Evolutionary conservation across 2,329 filamentous ascomycete species (phyloP).

Genomic region (Xylaria sp.): DNA sequence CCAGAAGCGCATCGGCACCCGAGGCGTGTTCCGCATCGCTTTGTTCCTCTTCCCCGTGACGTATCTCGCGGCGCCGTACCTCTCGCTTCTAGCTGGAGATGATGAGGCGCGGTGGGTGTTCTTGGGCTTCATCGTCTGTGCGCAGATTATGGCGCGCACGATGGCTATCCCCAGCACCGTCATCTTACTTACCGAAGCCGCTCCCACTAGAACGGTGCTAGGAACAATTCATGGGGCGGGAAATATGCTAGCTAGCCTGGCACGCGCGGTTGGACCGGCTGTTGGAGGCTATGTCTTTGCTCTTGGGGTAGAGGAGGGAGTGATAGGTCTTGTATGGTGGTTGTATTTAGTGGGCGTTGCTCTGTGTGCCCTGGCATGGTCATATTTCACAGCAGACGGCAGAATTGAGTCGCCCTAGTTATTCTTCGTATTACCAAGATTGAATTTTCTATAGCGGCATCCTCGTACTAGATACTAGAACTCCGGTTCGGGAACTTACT

Average conservation of each 20-base stretch:
- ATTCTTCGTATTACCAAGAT: conserved; percentile 8
- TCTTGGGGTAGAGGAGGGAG: conserved; percentile 43
- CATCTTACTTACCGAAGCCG: conserved; percentile 54
- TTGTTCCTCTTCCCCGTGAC: conserved; percentile 69
- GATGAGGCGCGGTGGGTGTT: conserved; percentile 62
- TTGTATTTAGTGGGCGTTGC: conserved; percentile 46
- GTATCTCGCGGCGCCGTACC: conserved; percentile 69
- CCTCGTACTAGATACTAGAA: neutral
- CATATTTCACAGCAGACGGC: conserved; percentile 42
- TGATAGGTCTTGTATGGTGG: conserved; percentile 50
- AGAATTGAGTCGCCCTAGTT: neutral
- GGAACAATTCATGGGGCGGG: conserved; percentile 54
- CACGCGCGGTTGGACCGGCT: conserved; percentile 45
- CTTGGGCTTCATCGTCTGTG: conserved; percentile 64
- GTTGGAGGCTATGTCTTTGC: conserved; percentile 49
- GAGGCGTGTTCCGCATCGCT: conserved; percentile 67
- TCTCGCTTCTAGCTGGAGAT: conserved; percentile 63
- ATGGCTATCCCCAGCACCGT: conserved; percentile 60
- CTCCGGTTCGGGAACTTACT: neutral
- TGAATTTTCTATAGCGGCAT: neutral
- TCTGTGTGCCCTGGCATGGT: conserved; percentile 47
- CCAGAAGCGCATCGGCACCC: conserved; percentile 68
- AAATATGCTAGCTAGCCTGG: conserved; percentile 48
- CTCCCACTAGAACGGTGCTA: conserved; percentile 51
- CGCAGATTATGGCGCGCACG: conserved; percentile 71